phyloP scores from a whole-genome alignment of 805 yeast genomes.

The Saturnispora halmiae region DNA sequence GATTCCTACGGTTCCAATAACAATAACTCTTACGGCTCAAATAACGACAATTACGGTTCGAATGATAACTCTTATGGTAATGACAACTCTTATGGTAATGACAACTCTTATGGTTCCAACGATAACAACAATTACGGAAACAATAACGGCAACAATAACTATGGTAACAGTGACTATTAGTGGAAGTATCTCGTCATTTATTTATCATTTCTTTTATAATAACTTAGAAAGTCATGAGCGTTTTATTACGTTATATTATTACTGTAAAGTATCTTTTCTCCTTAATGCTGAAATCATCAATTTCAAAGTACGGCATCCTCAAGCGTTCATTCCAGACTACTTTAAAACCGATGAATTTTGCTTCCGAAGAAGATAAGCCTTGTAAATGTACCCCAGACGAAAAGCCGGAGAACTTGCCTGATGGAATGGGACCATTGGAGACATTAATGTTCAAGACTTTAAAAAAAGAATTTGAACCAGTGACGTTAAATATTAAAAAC shows the following conservation, averaged over 20 bases:
- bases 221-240: background rate
- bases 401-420: conserved; percentile 20
- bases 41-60: too few relatives aligned
- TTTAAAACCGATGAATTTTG: background rate
- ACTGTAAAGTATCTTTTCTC: background rate
- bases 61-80: too few relatives aligned
- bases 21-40: too few relatives aligned
- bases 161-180: too few relatives aligned
- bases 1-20: too few relatives aligned
- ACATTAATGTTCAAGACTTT: conserved; percentile 38
- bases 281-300: background rate
- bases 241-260: background rate
- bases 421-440: conserved; percentile 37
- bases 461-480: conserved; percentile 34
- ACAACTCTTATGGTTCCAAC: conserved; percentile 19
- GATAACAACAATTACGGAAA: too few relatives aligned
- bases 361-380: conserved; percentile 9
- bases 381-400: conserved; percentile 12
- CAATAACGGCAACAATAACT: conserved; percentile 18
- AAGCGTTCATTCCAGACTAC: background rate
- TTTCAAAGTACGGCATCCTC: background rate
- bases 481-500: conserved; percentile 46
- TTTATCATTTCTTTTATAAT: background rate
- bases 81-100: too few relatives aligned
- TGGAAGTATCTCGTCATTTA: background rate